Base-by-base conservation (phyloP, 2,329 filamentous ascomycete species). In the Diplodia mutila region DNA sequence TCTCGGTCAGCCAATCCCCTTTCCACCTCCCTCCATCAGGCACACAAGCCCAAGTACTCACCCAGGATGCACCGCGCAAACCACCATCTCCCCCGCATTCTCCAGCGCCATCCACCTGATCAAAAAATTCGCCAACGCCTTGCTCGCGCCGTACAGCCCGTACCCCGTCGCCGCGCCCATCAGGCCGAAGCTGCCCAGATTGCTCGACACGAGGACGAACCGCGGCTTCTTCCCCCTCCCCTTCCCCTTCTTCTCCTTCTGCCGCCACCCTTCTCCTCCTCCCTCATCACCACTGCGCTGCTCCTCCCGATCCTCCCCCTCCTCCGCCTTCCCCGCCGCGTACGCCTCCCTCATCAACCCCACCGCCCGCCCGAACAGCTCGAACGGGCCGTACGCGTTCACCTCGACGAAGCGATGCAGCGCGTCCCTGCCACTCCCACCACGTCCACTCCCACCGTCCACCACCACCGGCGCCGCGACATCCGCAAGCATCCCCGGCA, bases 41-140 rank as follows among this genome's bases (percentile, higher is more conserved):
- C 29, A 32, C 29, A 6, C 29, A 14, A 29, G 16, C 29, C 25
- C 25, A n/a, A n/a, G n/a, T n/a, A 70, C 67, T 14, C 25, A 72
- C 70, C 72, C 71, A 4, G 72, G 71, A 66, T 72, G 55, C 46
- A 69, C 66, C 2, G 68, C 53, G 66, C 66, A 72, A n/a, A 69
- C 37, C 1, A 70, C n/a, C 2, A 71, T 37, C 11, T 71, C 69
- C 48, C 68, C 64, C 48, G 69, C 64, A 46, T 69, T 67, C 59
- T 73, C 72, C 11, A 68, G 27, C 7, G 71, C 54, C 4, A 73
- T 51, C 71, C 71, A 71, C 61, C 65, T 71, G 54, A 71, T 57
- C 18, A 72, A 55, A 25, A 68, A 73, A 11, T 72, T 72, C 2
- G n/a, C 68, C 9, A 73, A 21, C 16, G 68, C 70, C 46, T 73